Evolutionary conservation across 306 rosid genomes (phyloP).

Genomic region (Vicia villosa): DNA sequence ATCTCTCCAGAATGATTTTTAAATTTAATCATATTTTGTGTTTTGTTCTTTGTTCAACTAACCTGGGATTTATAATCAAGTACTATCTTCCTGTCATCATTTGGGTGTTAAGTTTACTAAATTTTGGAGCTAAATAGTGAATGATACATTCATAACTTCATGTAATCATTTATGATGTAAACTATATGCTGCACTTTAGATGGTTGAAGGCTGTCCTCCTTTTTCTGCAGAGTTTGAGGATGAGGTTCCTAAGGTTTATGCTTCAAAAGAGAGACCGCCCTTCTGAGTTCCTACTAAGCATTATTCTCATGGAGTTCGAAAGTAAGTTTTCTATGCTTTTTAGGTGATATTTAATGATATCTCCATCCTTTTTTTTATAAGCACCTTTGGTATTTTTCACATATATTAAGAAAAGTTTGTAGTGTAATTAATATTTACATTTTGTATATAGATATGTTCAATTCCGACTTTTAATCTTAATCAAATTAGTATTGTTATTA

Average conservation of each 20-base stretch:
- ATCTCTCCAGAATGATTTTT: not conserved
- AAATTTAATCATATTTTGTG: not conserved
- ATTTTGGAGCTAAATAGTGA: not conserved
- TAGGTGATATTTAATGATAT: not conserved
- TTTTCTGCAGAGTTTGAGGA: constrained; percentile 62
- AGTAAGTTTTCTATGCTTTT: constrained; percentile 51
- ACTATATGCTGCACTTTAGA: constrained; percentile 51
- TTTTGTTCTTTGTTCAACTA: not conserved
- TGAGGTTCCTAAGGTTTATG: constrained; percentile 69
- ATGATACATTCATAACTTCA: constrained; percentile 23
- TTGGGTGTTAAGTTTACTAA: not conserved
- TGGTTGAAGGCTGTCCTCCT: constrained; percentile 91
- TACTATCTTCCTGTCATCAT: not conserved
- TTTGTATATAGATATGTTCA: not conserved
- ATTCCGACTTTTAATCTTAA: no score
- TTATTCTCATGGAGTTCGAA: constrained; percentile 77
- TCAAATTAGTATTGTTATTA: no score
- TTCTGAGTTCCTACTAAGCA: constrained; percentile 72
- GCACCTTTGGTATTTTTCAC: not conserved
- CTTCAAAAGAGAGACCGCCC: constrained; percentile 74
- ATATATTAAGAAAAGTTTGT: not conserved
- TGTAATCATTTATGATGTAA: constrained; percentile 36
- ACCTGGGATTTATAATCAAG: not conserved
- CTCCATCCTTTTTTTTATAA: not conserved
- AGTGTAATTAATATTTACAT: not conserved